These are phyloP conservation scores for Daldinia caldariorum DNA, from an alignment of 495 filamentous ascomycete genomes.

Conservation along the genomic window DNA sequence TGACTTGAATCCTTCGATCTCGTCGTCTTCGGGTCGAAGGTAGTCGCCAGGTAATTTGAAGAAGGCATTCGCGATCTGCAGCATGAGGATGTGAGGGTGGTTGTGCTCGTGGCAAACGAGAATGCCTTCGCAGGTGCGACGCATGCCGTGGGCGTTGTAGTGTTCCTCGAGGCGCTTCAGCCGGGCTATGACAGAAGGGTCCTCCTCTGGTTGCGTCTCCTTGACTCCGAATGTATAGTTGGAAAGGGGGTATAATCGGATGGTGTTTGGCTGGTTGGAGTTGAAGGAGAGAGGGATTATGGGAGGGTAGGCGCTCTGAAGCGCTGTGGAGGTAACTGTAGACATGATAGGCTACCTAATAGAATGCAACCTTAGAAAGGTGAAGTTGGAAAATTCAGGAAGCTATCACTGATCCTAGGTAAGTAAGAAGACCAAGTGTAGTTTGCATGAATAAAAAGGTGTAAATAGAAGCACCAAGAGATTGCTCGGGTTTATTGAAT, in stretches of 20 bases:
- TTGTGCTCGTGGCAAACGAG: conserved; percentile 99
- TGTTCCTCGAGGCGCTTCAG: conserved; percentile 94
- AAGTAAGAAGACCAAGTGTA: neutral
- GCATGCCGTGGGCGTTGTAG: conserved; percentile 92
- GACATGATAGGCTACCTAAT: conserved; percentile 66
- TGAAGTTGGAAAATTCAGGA: neutral
- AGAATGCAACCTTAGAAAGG: neutral
- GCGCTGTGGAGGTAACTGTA: conserved; percentile 72
- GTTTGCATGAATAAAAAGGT: neutral
- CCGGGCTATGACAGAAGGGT: conserved; percentile 91
- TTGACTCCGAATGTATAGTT: conserved; percentile 99
- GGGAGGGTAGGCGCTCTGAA: conserved; percentile 80
- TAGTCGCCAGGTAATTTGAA: conserved; percentile 99
- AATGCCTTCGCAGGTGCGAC: conserved; percentile 94
- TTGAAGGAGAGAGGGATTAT: conserved; percentile 84
- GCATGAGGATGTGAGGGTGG: conserved; percentile 96
- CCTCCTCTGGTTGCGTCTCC: conserved; percentile 97
- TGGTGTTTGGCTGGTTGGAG: conserved; percentile 86
- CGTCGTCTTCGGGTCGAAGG: conserved; percentile 86
- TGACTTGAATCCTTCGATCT: conserved; percentile 91
- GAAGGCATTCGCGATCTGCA: conserved; percentile 99
- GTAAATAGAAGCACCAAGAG: neutral
- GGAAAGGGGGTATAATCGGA: conserved; percentile 92
- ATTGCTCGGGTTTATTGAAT: neutral
- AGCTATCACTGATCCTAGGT: neutral